Base-by-base conservation (phyloP, 148 eudicot species). In the Camellia lanceoleosa region DNA sequence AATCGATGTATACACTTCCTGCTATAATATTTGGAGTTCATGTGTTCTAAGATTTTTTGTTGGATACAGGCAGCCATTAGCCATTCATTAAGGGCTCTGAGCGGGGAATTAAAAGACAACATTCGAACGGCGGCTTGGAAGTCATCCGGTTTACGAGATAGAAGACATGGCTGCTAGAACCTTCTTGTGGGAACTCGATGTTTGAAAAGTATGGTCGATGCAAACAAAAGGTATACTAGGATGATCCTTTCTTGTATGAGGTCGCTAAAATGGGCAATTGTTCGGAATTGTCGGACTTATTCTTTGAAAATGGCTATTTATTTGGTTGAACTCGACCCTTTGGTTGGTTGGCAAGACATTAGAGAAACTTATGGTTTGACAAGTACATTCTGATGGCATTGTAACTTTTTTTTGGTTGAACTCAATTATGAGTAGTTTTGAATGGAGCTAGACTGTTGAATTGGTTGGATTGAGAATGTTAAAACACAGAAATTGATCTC, bases 11-110 rank as follows among this genome's bases (percentile, higher is more conserved):
- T 95, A 88, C 83, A 75, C 68, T 14, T 58, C 46, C 18, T 47
- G 52, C 23, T 63, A 3, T 7, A 43, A 15, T 20, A 71, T 47
- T 59, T 44, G 2, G 38, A 73, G 11, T 54, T 54, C 77, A 20
- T 12, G 2, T 4, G n/a, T 10, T n/a, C 67, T 80, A 23, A 11
- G 38, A 52, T 72, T 47, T 20, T 52, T 51, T 38, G 69, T 14
- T 66, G 20, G 64, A 44, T 83, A 42, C 91, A 95, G 98, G 98
- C 97, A 30, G 98, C 94, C 63, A 93, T 97, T n/a, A 87, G 87
- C n/a, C 91, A 95, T 82, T 91, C 97, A 4, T 74, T 87, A 73
- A 91, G 80, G 81, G 98, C 98, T 60, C 85, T 95, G 79, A 86
- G 82, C 18, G 98, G 98, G 61, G 85, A 84, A 60, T 62, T 93